phyloP scores from a whole-genome alignment of 352 stramenopile species.

The Phytopythium oedochilum region DNA sequence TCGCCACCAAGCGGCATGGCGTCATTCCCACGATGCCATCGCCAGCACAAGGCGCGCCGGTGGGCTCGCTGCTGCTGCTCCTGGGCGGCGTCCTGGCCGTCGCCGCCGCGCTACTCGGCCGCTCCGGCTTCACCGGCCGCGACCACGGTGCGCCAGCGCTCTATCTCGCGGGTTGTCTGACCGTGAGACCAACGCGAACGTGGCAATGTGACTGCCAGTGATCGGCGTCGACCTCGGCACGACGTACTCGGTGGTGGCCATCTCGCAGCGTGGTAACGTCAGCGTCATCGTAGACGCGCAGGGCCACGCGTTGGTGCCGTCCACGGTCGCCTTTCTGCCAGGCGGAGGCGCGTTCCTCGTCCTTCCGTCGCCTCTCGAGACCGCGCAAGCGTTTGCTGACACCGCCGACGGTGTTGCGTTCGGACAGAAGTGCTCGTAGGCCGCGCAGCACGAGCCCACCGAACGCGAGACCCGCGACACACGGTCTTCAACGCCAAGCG shows the following conservation, averaged over 20 bases:
- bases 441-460: slow-evolving; percentile 34
- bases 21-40: background rate
- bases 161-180: background rate
- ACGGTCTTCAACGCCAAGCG: slow-evolving; percentile 78
- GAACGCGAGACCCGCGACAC: slow-evolving; percentile 46
- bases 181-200: background rate
- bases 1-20: background rate
- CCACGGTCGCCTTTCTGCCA: slow-evolving; percentile 56
- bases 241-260: slow-evolving; percentile 75
- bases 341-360: slow-evolving; percentile 26
- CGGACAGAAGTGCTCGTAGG: slow-evolving; percentile 39
- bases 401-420: too few species aligned
- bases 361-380: background rate
- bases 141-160: slow-evolving; percentile 31
- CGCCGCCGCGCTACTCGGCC: slow-evolving; percentile 41
- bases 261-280: slow-evolving; percentile 57
- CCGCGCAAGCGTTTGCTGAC: background rate
- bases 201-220: too few species aligned
- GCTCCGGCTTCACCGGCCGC: slow-evolving; percentile 48
- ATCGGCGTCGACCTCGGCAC: slow-evolving; percentile 73
- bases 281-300: slow-evolving; percentile 51
- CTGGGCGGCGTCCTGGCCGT: slow-evolving; percentile 31
- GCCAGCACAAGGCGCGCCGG: background rate
- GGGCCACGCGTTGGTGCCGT: slow-evolving; percentile 50
- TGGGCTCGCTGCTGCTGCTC: slow-evolving; percentile 43